Evolutionary conservation across 148 eudicot genomes (phyloP).

Genomic region (Rhododendron kiyosumense): DNA sequence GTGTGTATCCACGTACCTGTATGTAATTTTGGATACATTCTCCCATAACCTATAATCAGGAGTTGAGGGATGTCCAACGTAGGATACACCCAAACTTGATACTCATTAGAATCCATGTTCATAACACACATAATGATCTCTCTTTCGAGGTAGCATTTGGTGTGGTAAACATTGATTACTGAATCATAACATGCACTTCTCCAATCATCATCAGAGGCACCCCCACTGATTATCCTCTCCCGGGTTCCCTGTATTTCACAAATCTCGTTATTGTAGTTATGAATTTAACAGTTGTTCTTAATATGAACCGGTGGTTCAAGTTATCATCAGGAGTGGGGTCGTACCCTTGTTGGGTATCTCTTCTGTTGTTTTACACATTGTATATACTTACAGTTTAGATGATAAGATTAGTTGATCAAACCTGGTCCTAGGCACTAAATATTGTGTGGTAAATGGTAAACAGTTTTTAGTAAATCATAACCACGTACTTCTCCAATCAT

Average conservation of each 20-base stretch:
- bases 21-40: background rate
- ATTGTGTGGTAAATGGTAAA: background rate
- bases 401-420: background rate
- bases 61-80: background rate
- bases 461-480: background rate
- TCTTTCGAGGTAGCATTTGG: background rate
- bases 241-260: background rate
- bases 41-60: background rate
- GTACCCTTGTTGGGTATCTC: background rate
- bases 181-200: background rate
- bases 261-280: background rate
- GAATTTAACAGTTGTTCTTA: background rate
- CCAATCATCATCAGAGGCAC: background rate
- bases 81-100: background rate
- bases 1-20: background rate
- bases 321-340: background rate
- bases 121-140: background rate
- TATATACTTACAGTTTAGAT: background rate
- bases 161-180: background rate
- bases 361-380: background rate
- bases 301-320: background rate
- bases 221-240: background rate
- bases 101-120: background rate
- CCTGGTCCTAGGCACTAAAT: background rate
- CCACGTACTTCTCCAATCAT: background rate